Base-by-base conservation (phyloP, 2,329 filamentous ascomycete genomes). In the Colletotrichum kahawae region DNA sequence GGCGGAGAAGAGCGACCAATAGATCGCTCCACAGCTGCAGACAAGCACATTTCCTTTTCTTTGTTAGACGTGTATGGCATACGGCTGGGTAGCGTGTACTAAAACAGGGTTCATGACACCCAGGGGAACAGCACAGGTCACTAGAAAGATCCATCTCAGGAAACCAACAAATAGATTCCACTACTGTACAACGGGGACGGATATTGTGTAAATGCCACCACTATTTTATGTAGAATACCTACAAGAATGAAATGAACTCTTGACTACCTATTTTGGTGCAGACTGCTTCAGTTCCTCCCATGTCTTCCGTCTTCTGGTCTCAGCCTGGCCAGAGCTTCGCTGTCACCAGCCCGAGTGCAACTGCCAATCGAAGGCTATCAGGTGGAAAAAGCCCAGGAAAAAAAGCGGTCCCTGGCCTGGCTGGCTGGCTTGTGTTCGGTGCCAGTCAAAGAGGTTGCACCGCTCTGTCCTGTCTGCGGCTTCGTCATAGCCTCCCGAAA, bases 1-100 rank as follows among this genome's bases (percentile, higher is more conserved):
- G 59, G 78, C 82, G 24, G 82, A 83, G 64, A 84, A 83, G 72
- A 82, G 82, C 74, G 91, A 92, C 78, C 79, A 78, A 71, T 78
- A 79, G 66, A 48, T 67, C 21, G 54, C 81, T 66, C n/a, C 10
- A 38, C 21, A 27, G 38, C 34, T 70, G 70, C 70, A 70, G 54
- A 71, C 78, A 77, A 81, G 77, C 80, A 79, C 78, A 62, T 63
- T 70, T 57, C 21, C 34, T 70, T 69, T 71, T 69, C 73, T 72
- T 72, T 68, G 75, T 70, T 67, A 68, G 67, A 77, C 67, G 34
- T 76, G 67, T 76, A 76, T 71, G 71, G 74, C 74, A 77, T 77
- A 75, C 27, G 67, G 70, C 71, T 74, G 74, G 76, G 67, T 69
- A 74, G 75, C 74, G 67, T 77, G 76, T 77, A 77, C 67, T 74